Evolutionary conservation across 2,329 filamentous ascomycete genomes (phyloP).

Genomic region (Penicillium sp.): DNA sequence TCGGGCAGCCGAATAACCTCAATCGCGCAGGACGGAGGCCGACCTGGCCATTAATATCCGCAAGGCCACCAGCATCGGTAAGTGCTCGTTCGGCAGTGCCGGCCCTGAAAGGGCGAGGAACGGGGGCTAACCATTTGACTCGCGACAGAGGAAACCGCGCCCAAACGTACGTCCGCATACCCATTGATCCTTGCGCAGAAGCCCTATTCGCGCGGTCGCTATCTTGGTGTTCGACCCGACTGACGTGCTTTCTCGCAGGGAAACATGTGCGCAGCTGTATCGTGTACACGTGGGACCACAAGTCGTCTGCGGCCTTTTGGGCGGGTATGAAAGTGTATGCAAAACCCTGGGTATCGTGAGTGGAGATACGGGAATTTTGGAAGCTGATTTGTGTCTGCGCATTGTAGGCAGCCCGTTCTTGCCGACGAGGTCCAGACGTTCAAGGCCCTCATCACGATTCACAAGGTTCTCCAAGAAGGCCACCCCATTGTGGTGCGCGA

Average conservation of each 20-base stretch:
- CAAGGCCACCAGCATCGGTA: conserved; percentile 64
- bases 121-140: conserved; percentile 18
- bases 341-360: not conserved
- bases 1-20: conserved; percentile 6
- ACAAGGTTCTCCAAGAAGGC: conserved; percentile 96
- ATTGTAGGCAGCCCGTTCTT: conserved; percentile 81
- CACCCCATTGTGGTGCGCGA: conserved; percentile 85
- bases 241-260: conserved; percentile 40
- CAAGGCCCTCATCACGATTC: conserved; percentile 94
- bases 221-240: not conserved
- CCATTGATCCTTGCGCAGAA: not conserved
- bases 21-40: conserved; percentile 54
- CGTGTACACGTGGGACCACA: conserved; percentile 99
- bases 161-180: conserved; percentile 55
- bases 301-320: conserved; percentile 94
- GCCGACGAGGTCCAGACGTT: conserved; percentile 99
- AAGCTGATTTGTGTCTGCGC: conserved; percentile 10
- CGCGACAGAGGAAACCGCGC: conserved; percentile 60
- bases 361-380: not conserved
- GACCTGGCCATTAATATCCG: conserved; percentile 66
- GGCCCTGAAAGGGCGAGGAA: conserved; percentile 2
- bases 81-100: conserved; percentile 17
- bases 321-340: conserved; percentile 91
- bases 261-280: conserved; percentile 99
- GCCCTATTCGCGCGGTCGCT: not conserved